These are phyloP conservation scores for Ophiostoma ulmi DNA, from an alignment of 2,329 filamentous ascomycete species.

Conservation along the genomic window DNA sequence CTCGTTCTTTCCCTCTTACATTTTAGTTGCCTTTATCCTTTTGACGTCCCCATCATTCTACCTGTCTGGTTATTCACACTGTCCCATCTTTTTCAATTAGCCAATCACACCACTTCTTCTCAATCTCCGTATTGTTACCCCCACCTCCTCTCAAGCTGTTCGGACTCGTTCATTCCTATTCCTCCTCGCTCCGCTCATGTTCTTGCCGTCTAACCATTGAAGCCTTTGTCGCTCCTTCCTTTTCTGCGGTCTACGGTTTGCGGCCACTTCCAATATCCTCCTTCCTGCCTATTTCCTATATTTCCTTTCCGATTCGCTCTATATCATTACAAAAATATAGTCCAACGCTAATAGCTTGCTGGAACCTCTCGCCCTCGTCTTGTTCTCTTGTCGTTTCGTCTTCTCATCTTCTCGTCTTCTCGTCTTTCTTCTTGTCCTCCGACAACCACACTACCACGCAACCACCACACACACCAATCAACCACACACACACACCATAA, in stretches of 20 bases:
- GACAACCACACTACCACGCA: not conserved
- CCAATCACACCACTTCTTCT: conserved; percentile 6
- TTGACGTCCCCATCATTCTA: not conserved
- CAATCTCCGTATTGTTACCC: not conserved
- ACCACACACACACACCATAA: too few relatives aligned
- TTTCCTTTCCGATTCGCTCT: not conserved
- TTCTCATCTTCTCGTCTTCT: too few relatives aligned
- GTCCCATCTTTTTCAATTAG: not conserved
- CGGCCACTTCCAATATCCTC: not conserved
- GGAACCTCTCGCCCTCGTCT: not conserved
- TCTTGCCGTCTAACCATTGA: not conserved
- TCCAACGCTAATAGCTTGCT: not conserved
- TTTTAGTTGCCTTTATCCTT: not conserved
- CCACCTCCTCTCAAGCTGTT: conserved; percentile 9
- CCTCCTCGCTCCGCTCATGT: not conserved
- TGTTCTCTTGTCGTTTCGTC: too few relatives aligned
- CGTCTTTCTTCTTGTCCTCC: too few relatives aligned
- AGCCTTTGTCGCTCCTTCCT: not conserved
- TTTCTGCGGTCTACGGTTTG: not conserved
- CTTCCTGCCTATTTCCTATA: not conserved
- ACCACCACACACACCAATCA: not conserved
- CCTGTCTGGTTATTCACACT: not conserved
- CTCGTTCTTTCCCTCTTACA: too few relatives aligned
- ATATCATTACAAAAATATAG: not conserved
- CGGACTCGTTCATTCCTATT: conserved; percentile 5